Evolutionary conservation across 2,329 filamentous ascomycete genomes (phyloP).

Genomic region (Pseudogymnoascus sp.): DNA sequence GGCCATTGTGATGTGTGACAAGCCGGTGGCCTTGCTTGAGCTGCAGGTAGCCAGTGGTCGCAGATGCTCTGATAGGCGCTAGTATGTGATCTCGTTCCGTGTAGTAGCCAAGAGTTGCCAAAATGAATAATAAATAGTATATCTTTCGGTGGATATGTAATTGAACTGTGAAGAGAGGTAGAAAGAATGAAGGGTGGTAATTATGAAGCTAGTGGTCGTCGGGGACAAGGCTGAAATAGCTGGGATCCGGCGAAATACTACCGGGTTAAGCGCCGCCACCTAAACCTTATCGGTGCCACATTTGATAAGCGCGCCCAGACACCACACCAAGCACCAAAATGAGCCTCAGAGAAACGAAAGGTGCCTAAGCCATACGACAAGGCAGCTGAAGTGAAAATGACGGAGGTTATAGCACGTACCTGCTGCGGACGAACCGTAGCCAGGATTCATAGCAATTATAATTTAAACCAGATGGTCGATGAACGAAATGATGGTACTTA

Average conservation of each 20-base stretch:
- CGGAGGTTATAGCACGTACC: constrained; percentile 27
- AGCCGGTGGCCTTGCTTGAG: neutral
- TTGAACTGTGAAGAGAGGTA: neutral
- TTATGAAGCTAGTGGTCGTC: neutral
- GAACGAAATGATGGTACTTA: too few relatives aligned
- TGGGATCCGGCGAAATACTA: neutral
- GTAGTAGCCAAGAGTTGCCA: too few relatives aligned
- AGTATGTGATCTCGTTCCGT: neutral
- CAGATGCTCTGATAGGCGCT: neutral
- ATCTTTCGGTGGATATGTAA: neutral
- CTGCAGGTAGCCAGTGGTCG: neutral
- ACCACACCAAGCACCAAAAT: constrained; percentile 45
- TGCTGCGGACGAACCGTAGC: constrained; percentile 52
- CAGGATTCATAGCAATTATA: neutral
- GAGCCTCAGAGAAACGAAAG: constrained; percentile 64
- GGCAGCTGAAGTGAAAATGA: constrained; percentile 41
- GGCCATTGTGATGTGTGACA: constrained; percentile 17
- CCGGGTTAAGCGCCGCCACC: neutral
- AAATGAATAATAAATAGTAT: neutral
- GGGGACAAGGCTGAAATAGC: constrained; percentile 4
- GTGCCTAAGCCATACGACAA: constrained; percentile 40
- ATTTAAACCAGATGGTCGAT: too few relatives aligned
- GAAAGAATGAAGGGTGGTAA: neutral
- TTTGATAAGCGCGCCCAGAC: constrained; percentile 15
- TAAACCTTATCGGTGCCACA: neutral